A percentile compares a stretch with the other conserved stretches of the same genome.
Conservation (phyloP, 345 rosid genomes). For the Brassica rapa region DNA sequence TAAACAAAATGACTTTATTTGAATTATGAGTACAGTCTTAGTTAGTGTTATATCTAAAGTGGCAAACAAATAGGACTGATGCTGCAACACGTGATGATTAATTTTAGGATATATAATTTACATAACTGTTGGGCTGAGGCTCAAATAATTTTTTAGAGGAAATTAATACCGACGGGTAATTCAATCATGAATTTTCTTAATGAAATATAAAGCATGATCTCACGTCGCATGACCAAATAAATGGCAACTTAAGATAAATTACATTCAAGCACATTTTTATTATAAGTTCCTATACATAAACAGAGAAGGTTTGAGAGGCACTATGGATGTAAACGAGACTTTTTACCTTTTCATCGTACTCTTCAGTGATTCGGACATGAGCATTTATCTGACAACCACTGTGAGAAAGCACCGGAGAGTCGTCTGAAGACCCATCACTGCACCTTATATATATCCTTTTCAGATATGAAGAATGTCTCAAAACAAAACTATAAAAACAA, state of each 20-base stretch:
- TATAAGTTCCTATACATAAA: not conserved
- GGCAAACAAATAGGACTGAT: constrained; percentile 29
- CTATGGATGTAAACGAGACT: not conserved
- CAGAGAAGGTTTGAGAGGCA: not conserved
- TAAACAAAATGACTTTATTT: not conserved
- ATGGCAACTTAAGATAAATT: too few relatives aligned
- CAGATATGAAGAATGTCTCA: not conserved
- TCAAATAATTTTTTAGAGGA: too few relatives aligned
- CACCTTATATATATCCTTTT: not conserved
- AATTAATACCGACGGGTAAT: too few relatives aligned
- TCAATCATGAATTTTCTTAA: too few relatives aligned
- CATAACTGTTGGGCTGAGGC: not conserved
- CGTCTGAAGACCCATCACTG: not conserved
- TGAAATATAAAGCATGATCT: too few relatives aligned
- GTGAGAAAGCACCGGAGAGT: not conserved
- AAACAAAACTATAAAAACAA: too few relatives aligned
- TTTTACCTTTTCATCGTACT: not conserved
- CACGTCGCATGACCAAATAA: not conserved
- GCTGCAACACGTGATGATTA: constrained; percentile 12
- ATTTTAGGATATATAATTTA: not conserved
- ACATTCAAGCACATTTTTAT: not conserved
- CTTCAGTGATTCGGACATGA: not conserved
- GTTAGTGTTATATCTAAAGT: not conserved
- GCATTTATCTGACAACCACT: not conserved
- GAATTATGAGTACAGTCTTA: not conserved